phyloP scores from a whole-genome alignment of 768 basidiomycete species.

The Daedaleopsis sinensis region DNA sequence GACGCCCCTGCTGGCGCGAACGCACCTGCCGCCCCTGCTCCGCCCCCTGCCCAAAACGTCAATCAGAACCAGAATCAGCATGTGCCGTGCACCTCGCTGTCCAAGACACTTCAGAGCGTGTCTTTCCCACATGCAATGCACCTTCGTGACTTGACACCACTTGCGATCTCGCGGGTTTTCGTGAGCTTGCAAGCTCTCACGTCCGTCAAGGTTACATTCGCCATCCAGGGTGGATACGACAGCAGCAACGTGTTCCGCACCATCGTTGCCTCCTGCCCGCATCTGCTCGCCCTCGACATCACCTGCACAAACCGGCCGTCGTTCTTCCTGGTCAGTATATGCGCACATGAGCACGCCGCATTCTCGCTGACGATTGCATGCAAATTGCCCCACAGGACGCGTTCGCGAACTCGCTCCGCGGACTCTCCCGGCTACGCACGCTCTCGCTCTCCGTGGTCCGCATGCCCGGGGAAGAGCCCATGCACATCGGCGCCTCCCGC shows the following conservation, averaged over 20 bases:
- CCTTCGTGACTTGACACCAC: constrained; percentile 68
- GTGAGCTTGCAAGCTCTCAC: constrained; percentile 56
- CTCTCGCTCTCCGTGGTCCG: constrained; percentile 68
- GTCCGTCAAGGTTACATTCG: constrained; percentile 65
- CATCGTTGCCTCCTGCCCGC: constrained; percentile 66
- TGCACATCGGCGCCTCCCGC: constrained; percentile 58
- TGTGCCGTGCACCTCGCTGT: constrained; percentile 35
- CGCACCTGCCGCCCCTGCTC: neutral
- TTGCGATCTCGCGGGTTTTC: constrained; percentile 62
- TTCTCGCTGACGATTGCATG: neutral
- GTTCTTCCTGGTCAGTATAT: constrained; percentile 62
- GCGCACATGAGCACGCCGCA: neutral
- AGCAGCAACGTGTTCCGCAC: constrained; percentile 70
- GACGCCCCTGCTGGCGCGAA: neutral
- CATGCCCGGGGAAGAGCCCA: constrained; percentile 63
- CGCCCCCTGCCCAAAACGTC: constrained; percentile 9
- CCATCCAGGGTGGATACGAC: constrained; percentile 70
- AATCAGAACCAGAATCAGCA: constrained; percentile 14
- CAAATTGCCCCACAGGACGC: constrained; percentile 44
- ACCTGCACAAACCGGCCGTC: constrained; percentile 71
- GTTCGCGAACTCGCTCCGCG: constrained; percentile 63
- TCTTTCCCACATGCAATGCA: constrained; percentile 67
- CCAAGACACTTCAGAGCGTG: constrained; percentile 50
- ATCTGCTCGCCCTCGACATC: constrained; percentile 62
- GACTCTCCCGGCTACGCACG: constrained; percentile 64